Percentiles rank a stretch among this genome's conserved stretches.
Evolutionary conservation across 78 protist species (phyloP).

Genomic region (Dictyostelium firmibasis): DNA sequence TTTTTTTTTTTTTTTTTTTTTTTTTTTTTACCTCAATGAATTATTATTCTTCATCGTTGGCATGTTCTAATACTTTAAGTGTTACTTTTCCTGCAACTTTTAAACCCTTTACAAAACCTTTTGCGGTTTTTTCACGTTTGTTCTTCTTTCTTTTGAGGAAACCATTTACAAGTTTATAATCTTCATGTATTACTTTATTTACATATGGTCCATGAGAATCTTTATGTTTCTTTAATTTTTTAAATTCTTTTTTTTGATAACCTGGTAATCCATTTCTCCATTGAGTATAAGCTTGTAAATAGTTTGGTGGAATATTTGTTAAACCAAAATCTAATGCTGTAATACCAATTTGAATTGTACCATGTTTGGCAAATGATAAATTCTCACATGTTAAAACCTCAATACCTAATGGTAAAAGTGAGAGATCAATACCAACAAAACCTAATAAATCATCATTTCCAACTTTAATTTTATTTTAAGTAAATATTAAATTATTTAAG

Average conservation of each 20-base stretch:
- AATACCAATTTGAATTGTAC: slow-evolving; percentile 23
- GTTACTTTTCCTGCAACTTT: neutral
- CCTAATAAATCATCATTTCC: slow-evolving; percentile 43
- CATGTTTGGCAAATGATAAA: slow-evolving; percentile 18
- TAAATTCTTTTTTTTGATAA: neutral
- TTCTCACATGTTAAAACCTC: slow-evolving; percentile 33
- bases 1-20: neutral
- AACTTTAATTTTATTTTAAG: no score
- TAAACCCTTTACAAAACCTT: neutral
- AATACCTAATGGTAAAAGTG: slow-evolving; percentile 15
- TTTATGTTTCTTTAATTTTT: neutral
- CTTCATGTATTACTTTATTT: neutral
- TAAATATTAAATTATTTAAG: no score
- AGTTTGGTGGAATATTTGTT: slow-evolving; percentile 19
- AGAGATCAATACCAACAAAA: slow-evolving; percentile 10
- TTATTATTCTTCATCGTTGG: no score
- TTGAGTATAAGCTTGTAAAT: neutral
- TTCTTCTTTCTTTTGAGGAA: slow-evolving; percentile 11
- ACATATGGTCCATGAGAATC: neutral
- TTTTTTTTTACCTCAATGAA: neutral
- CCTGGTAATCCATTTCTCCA: slow-evolving; percentile 4
- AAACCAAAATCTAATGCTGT: slow-evolving; percentile 28
- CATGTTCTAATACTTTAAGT: neutral
- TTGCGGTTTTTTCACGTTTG: neutral
- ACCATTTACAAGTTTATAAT: slow-evolving; percentile 7